phyloP scores from a whole-genome alignment of 2,329 filamentous ascomycete genomes.

The Arthrobotrys sphaeroides region DNA sequence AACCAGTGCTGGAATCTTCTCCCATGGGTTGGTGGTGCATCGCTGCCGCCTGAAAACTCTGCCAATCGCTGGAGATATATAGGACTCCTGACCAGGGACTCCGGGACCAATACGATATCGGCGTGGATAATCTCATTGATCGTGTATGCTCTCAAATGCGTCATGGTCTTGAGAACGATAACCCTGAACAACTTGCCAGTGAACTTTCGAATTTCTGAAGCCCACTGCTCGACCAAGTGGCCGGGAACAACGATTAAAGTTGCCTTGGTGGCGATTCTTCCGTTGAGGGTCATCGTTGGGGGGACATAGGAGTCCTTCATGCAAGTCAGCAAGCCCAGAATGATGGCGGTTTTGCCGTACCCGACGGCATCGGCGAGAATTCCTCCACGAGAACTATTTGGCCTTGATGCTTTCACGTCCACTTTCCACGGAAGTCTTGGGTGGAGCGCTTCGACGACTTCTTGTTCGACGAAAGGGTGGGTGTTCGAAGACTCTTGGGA shows the following conservation, averaged over 20 bases:
- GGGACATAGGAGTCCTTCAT: slow-evolving; percentile 60
- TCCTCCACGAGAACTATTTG: slow-evolving; percentile 67
- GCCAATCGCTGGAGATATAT: slow-evolving; percentile 66
- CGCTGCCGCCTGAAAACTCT: slow-evolving; percentile 64
- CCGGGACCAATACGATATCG: slow-evolving; percentile 69
- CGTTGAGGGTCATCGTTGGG: slow-evolving; percentile 42
- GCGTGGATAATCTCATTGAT: slow-evolving; percentile 65
- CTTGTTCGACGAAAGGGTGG: slow-evolving; percentile 65
- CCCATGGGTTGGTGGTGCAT: slow-evolving; percentile 61
- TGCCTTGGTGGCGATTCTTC: slow-evolving; percentile 64
- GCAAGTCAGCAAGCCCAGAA: slow-evolving; percentile 68
- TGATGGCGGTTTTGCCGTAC: slow-evolving; percentile 73
- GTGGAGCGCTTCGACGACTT: slow-evolving; percentile 68
- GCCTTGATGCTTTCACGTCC: slow-evolving; percentile 66
- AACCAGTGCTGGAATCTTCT: slow-evolving; percentile 69
- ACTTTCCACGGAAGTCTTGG: slow-evolving; percentile 67
- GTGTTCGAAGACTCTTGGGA: slow-evolving; percentile 64
- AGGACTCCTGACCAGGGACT: slow-evolving; percentile 64
- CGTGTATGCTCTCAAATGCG: slow-evolving; percentile 62
- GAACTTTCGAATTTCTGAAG: slow-evolving; percentile 66
- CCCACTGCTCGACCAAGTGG: slow-evolving; percentile 70
- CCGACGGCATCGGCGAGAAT: slow-evolving; percentile 72
- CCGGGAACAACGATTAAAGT: slow-evolving; percentile 70
- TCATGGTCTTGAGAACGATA: slow-evolving; percentile 62
- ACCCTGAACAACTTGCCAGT: slow-evolving; percentile 63